A percentile compares a stretch with the other conserved stretches of the same genome.
These are phyloP conservation scores for Typha latifolia DNA, from an alignment of 176 grass and related monocot genomes.

Conservation along the genomic window DNA sequence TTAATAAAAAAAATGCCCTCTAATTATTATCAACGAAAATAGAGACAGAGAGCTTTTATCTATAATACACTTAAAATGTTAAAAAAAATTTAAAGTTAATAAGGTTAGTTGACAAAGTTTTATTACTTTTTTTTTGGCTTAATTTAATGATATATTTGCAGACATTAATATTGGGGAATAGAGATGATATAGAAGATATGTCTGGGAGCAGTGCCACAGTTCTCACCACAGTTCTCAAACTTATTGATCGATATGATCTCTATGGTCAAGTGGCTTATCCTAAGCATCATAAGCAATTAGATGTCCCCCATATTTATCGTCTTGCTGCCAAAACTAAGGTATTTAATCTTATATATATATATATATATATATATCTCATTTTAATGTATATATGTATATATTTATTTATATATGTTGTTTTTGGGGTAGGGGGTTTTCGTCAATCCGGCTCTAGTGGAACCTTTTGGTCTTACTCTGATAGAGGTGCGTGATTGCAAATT, in stretches of 20 bases:
- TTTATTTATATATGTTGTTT: too few relatives aligned
- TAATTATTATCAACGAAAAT: too few relatives aligned
- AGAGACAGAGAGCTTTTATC: too few relatives aligned
- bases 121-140: too few relatives aligned
- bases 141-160: too few relatives aligned
- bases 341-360: background rate
- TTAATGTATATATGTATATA: too few relatives aligned
- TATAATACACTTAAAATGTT: too few relatives aligned
- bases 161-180: constrained; percentile 88
- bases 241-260: constrained; percentile 78
- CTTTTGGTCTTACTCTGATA: constrained; percentile 87
- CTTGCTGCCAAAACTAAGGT: constrained; percentile 91
- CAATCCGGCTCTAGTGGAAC: constrained; percentile 86
- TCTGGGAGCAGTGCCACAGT: constrained; percentile 44
- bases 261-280: constrained; percentile 95
- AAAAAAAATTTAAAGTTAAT: too few relatives aligned
- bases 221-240: constrained; percentile 68
- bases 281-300: constrained; percentile 87
- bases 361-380: background rate
- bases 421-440: constrained; percentile 70
- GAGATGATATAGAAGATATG: constrained; percentile 95
- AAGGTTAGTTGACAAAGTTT: too few relatives aligned
- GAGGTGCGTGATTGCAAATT: constrained; percentile 29
- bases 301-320: constrained; percentile 84
- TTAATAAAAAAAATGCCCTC: too few relatives aligned